Conservation (phyloP, 495 filamentous ascomycete genomes). For the Schizothecium vesticola region DNA sequence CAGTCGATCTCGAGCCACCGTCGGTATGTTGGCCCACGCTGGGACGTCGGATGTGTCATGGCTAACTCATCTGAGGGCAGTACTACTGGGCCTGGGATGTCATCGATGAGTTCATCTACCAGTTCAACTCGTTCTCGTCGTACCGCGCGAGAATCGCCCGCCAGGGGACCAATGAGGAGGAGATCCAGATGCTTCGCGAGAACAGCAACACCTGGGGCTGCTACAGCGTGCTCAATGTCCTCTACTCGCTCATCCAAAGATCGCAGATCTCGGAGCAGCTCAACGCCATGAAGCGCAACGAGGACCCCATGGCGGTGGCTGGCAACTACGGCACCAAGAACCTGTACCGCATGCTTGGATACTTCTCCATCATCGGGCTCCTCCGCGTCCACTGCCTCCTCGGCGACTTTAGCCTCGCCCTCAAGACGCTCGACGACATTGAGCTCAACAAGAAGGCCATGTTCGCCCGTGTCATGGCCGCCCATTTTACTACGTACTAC, state of each 20-base stretch:
- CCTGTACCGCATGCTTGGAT: slow-evolving; percentile 95
- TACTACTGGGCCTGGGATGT: slow-evolving; percentile 99
- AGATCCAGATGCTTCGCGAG: slow-evolving; percentile 83
- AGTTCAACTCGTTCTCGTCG: slow-evolving; percentile 98
- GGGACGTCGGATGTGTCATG: not conserved
- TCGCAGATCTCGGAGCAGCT: slow-evolving; percentile 98
- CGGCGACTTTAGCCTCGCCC: slow-evolving; percentile 93
- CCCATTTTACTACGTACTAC: slow-evolving; percentile 99
- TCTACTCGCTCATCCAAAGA: slow-evolving; percentile 96
- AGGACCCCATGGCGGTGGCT: slow-evolving; percentile 77
- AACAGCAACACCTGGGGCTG: slow-evolving; percentile 99
- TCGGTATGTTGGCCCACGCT: slow-evolving; percentile 57
- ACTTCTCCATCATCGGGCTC: slow-evolving; percentile 97
- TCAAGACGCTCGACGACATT: slow-evolving; percentile 98
- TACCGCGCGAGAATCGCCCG: slow-evolving; percentile 89
- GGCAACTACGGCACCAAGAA: slow-evolving; percentile 92
- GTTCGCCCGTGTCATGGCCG: slow-evolving; percentile 99
- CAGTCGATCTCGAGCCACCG: slow-evolving; percentile 91
- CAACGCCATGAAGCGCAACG: slow-evolving; percentile 84
- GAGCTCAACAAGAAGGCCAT: slow-evolving; percentile 99
- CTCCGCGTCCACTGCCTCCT: slow-evolving; percentile 94
- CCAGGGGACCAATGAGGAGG: slow-evolving; percentile 79
- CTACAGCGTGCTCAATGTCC: slow-evolving; percentile 98
- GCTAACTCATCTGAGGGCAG: slow-evolving; percentile 43
- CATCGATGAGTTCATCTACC: slow-evolving; percentile 99